These are phyloP conservation scores for Castanospermum australe DNA, from an alignment of 306 rosid genomes.

Conservation along the genomic window DNA sequence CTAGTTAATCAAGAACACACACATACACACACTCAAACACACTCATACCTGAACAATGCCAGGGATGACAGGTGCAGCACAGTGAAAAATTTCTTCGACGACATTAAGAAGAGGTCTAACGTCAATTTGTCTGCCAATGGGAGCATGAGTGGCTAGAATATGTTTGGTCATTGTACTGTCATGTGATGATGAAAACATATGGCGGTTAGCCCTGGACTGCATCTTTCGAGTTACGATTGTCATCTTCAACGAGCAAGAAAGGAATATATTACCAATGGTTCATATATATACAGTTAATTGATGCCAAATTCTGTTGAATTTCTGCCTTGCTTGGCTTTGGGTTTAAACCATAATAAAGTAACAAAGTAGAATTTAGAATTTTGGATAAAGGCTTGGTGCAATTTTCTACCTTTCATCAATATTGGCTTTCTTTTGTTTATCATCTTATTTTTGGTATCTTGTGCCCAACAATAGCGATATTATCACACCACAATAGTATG, in stretches of 20 bases:
- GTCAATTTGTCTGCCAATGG: conserved; percentile 31
- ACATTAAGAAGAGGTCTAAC: conserved; percentile 53
- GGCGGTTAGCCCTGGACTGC: conserved; percentile 31
- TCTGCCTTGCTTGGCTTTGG: conserved; percentile 63
- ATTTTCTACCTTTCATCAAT: conserved; percentile 14
- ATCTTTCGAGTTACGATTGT: conserved; percentile 12
- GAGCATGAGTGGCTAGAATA: conserved; percentile 48
- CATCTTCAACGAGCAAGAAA: conserved; percentile 27
- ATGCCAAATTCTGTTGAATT: conserved; percentile 7
- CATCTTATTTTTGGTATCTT: not conserved
- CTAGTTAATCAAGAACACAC: not conserved
- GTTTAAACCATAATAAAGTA: conserved; percentile 28
- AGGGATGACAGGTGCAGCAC: conserved; percentile 36
- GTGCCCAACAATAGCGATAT: not conserved
- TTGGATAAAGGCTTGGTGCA: conserved; percentile 26
- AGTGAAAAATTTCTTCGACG: conserved; percentile 48
- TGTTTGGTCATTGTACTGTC: conserved; percentile 39
- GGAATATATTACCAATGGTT: too few species aligned
- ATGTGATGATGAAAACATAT: conserved; percentile 37
- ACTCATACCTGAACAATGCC: conserved; percentile 30
- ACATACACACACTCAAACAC: too few species aligned
- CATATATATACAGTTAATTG: conserved; percentile 25
- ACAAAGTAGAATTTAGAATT: conserved; percentile 20
- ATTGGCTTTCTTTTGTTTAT: too few species aligned
- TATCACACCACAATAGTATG: not conserved